Conservation (phyloP, 1,139 yeast genomes). For the Debaryomyces coudertii region DNA sequence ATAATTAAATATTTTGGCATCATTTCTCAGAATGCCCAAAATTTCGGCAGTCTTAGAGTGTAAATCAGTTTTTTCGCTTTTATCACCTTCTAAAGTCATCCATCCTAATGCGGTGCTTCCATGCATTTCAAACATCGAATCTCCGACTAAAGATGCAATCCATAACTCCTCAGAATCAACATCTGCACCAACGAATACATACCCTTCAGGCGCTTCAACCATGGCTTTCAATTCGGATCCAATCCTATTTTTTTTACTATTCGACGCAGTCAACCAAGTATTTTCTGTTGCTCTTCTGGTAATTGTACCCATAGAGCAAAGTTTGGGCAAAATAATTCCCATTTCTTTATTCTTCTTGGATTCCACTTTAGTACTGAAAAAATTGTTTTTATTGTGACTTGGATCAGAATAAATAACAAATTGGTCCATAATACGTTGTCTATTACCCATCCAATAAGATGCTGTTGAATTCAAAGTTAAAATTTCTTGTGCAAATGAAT, state of each 20-base stretch:
- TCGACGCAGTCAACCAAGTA: conserved; percentile 97
- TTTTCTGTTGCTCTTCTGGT: conserved; percentile 97
- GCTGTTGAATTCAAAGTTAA: conserved; percentile 75
- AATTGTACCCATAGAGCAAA: conserved; percentile 93
- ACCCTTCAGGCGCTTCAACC: conserved; percentile 85
- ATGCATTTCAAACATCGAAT: conserved; percentile 82
- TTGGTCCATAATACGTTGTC: conserved; percentile 82
- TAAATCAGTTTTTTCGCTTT: conserved; percentile 85
- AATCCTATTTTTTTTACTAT: conserved; percentile 79
- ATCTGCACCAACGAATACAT: conserved; percentile 94
- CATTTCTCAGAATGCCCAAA: conserved; percentile 84
- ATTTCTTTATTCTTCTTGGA: conserved; percentile 30
- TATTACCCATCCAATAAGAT: conserved; percentile 90
- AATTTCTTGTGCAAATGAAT: conserved; percentile 75
- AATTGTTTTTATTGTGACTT: conserved; percentile 26
- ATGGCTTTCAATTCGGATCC: conserved; percentile 94
- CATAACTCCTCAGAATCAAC: conserved; percentile 98
- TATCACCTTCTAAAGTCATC: conserved; percentile 99
- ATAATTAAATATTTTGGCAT: conserved; percentile 94
- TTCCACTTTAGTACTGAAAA: conserved; percentile 30
- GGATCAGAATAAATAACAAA: conserved; percentile 66
- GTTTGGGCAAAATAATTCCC: conserved; percentile 82
- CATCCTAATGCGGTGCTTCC: conserved; percentile 98
- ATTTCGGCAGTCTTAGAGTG: conserved; percentile 94
- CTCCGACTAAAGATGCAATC: conserved; percentile 97